Evolutionary conservation across 2,329 filamentous ascomycete species (phyloP), one percentile per base, ranked within the genome.

Genomic region (Zymoseptoria passerinii): DNA sequence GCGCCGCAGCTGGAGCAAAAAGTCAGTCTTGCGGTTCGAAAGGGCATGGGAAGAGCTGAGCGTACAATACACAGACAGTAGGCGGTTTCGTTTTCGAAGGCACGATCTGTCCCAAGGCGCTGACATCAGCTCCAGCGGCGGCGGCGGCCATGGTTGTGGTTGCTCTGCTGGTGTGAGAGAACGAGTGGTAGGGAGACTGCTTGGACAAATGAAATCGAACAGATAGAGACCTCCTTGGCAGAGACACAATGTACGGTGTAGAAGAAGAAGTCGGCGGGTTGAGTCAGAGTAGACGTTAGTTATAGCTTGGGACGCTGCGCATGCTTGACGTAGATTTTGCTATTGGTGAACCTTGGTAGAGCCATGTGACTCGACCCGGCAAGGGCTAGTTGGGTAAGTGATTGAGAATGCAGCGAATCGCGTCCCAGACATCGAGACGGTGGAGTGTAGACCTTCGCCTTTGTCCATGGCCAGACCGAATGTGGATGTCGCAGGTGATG

Each of bases 41-140:
- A 4, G 23, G n/a, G 18, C 19, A 28, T 23, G 53, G 8, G 16
- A 8, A 16, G 35, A 54, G 40, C 20, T 18, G 49, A 50, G 70
- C 78, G 71, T 78, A 86, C 83, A 96, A 97, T 65, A 97, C 92
- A 73, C 90, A 95, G 72, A 96, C 87, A 64, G 89, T 89, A 60
- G 87, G 78, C 8, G 71, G 70, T 55, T 77, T 79, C 9, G 48
- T 40, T 10, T 40, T 40, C 35, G 35, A 40, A 40, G 35, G 35
- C 35, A 40, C 35, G 35, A 40, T 40, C 35, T 40, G 35, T 40
- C 35, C 35, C 4, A 40, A 16, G 16, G 35, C 35, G 35, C 35
- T 40, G 35, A 40, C 35, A 40, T 40, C 35, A 40, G 35, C 35
- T 40, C 35, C 35, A 4, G 35, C 35, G 10, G 35, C 35, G 10